Evolutionary conservation across 306 rosid species (phyloP).

Genomic region (Ochetophila trinervis): DNA sequence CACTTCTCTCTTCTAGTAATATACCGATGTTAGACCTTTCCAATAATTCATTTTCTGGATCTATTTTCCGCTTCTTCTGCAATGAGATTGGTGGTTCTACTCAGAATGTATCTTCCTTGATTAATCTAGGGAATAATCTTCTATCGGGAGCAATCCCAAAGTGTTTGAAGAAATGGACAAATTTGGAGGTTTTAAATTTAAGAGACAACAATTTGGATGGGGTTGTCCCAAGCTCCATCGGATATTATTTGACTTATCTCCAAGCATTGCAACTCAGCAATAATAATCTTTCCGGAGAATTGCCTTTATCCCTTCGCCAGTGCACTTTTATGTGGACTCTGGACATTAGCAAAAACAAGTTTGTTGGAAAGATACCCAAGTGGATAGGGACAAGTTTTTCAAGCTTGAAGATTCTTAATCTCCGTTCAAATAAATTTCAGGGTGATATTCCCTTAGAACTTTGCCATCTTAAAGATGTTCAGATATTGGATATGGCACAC

Average conservation of each 20-base stretch:
- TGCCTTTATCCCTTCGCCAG: neutral
- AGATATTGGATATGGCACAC: constrained; percentile 18
- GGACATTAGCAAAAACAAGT: constrained; percentile 5
- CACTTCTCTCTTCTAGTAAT: neutral
- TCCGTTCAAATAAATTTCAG: constrained; percentile 21
- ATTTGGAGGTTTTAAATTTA: too few species aligned
- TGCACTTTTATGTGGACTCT: neutral
- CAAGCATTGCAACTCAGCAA: constrained; percentile 4
- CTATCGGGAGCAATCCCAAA: constrained; percentile 27
- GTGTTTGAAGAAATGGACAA: constrained; percentile 13
- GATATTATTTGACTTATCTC: too few species aligned
- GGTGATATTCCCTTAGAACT: constrained; percentile 20
- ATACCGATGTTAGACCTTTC: neutral
- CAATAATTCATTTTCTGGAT: constrained; percentile 10
- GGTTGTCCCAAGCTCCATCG: too few species aligned
- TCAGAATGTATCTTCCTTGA: neutral
- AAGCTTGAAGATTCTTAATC: neutral
- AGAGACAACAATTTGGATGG: too few species aligned
- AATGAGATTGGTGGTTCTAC: neutral
- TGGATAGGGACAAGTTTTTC: neutral
- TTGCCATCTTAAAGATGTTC: constrained; percentile 1
- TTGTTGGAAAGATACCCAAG: constrained; percentile 17
- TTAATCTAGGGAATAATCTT: constrained; percentile 3
- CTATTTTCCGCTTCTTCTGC: constrained; percentile 8
- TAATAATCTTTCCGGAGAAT: constrained; percentile 21